Evolutionary conservation across 768 basidiomycete genomes (phyloP).

Genomic region (Termitomyces sp.): DNA sequence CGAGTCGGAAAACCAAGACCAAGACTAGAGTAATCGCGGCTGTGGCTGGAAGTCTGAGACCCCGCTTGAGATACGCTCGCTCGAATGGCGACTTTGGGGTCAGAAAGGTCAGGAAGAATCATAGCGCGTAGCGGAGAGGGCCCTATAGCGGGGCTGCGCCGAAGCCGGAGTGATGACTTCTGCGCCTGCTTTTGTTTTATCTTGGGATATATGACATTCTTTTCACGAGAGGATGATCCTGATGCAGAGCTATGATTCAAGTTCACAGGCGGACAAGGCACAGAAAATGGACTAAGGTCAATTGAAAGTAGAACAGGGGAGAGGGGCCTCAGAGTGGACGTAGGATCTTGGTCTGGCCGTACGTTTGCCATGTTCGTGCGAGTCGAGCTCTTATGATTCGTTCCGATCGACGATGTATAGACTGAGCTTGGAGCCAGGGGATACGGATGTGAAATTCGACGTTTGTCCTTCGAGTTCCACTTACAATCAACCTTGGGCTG

Average conservation of each 20-base stretch:
- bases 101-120: slow-evolving; percentile 33
- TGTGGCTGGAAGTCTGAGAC: not conserved
- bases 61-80: not conserved
- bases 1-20: slow-evolving; percentile 18
- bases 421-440: slow-evolving; percentile 14
- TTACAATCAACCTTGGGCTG: not conserved
- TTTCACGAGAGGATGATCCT: not conserved
- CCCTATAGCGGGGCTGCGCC: slow-evolving; percentile 35
- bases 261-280: not conserved
- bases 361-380: not conserved
- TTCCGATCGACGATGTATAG: not conserved
- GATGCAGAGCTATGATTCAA: not conserved
- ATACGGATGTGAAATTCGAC: slow-evolving; percentile 27
- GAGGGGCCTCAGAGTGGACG: not conserved
- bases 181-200: slow-evolving; percentile 8
- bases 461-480: not conserved
- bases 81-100: slow-evolving; percentile 12
- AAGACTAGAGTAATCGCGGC: slow-evolving; percentile 10
- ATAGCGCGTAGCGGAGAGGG: slow-evolving; percentile 46
- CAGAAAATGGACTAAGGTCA: slow-evolving; percentile 7
- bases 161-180: slow-evolving; percentile 21
- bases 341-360: slow-evolving; percentile 1
- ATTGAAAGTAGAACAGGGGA: slow-evolving; percentile 6
- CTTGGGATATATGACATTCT: slow-evolving; percentile 1
- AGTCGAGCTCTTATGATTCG: not conserved